Evolutionary conservation across 2,329 filamentous ascomycete species (phyloP).

Genomic region (Fusarium pilosicola): DNA sequence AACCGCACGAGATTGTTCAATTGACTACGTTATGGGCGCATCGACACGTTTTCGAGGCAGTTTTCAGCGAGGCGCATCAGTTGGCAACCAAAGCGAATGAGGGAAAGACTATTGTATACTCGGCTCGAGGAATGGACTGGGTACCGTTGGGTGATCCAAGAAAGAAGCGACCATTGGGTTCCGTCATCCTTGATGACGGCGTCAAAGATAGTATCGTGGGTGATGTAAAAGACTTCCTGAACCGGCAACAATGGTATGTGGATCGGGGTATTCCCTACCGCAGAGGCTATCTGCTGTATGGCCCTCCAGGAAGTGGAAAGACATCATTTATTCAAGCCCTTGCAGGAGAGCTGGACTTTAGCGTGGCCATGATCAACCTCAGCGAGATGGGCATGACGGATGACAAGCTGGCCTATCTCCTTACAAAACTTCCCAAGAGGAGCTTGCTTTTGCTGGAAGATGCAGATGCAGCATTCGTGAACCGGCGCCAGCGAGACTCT

Average conservation of each 20-base stretch:
- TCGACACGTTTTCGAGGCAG: conserved; percentile 86
- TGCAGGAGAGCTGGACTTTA: conserved; percentile 91
- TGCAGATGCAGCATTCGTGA: conserved; percentile 89
- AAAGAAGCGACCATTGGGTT: conserved; percentile 86
- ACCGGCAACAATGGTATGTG: conserved; percentile 85
- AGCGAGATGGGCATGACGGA: conserved; percentile 91
- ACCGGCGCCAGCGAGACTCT: conserved; percentile 77
- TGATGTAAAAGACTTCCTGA: conserved; percentile 85
- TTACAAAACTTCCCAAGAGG: conserved; percentile 84
- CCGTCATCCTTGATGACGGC: conserved; percentile 85
- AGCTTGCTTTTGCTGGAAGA: conserved; percentile 89
- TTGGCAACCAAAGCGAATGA: conserved; percentile 83
- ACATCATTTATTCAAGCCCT: conserved; percentile 96
- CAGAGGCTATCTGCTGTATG: conserved; percentile 87
- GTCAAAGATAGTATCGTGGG: conserved; percentile 82
- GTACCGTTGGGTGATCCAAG: conserved; percentile 83
- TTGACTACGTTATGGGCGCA: conserved; percentile 92
- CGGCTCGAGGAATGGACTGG: conserved; percentile 86
- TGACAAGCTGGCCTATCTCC: conserved; percentile 84
- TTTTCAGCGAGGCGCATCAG: conserved; percentile 87
- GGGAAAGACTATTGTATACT: conserved; percentile 93
- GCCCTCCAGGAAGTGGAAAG: conserved; percentile 91
- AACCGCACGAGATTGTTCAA: conserved; percentile 93
- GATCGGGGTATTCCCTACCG: conserved; percentile 95
- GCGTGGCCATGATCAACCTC: conserved; percentile 91